Evolutionary conservation across 768 basidiomycete genomes (phyloP), one percentile per base, ranked within the genome.

Genomic region (Tephrocybe sp.): DNA sequence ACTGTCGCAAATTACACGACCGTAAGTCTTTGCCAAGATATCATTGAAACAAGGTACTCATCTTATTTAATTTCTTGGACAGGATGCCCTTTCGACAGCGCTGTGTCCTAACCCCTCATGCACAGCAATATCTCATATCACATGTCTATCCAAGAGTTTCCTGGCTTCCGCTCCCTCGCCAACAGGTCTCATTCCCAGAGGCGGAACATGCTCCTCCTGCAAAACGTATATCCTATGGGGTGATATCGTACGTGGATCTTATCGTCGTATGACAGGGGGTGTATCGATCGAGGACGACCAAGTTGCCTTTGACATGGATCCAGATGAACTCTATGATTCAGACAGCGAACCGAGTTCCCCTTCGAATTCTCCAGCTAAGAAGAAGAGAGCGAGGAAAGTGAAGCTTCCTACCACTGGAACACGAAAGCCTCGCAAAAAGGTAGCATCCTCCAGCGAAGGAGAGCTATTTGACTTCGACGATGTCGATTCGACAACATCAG

Each of bases 201-300:
- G 86, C 6, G 87, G 86, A 5, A 56, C 64, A 19, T 89, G 87
- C 58, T 63, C 55, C 11, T 66, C 69, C 1, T 89, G 87, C 54
- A 52, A 60, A 4, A 61, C 67, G 0, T 87, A 85, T 56, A 73
- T 71, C 4, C 71, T 88, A 0, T 89, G 86, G 86, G 86, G 87
- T 5, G 86, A 89, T 56, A 62, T 89, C 18, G 66, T 87, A 24
- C 74, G 79, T 12, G 85, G 83, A 2, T 80, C 76, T 56, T 84
- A 80, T 60, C 73, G 84, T 15, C 74, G 84, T 22, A 64, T 62
- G 19, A 54, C 65, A 15, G 71, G 72, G 5, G 66, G 66, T n/a
- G 58, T 60, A 25, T 35, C 62, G 4, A 57, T 59, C 1, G 64
- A 64, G 27, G 28, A 56, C 8, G 64, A n/a, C n/a, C n/a, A n/a